Evolutionary conservation across 345 rosid genomes (phyloP).

Genomic region (Psidium friedrichsthalianum): DNA sequence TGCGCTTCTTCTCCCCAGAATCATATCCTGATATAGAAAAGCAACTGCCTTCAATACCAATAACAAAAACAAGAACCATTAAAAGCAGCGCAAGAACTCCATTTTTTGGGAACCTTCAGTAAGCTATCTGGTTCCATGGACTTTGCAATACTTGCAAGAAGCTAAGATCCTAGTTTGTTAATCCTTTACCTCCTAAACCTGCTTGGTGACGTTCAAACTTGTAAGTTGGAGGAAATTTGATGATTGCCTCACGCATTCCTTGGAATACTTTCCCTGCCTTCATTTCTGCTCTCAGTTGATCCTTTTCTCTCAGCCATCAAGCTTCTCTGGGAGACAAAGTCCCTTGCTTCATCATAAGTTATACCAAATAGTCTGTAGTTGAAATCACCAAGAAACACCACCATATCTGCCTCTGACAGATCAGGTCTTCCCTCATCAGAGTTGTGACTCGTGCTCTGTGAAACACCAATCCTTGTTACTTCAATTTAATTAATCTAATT

Average conservation of each 20-base stretch:
- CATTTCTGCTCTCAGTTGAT: slow-evolving; percentile 97
- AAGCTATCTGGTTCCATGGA: not conserved
- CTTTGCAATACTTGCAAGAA: not conserved
- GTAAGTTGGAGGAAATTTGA: slow-evolving; percentile 95
- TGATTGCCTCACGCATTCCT: slow-evolving; percentile 97
- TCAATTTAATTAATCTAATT: not conserved
- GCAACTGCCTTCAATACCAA: not conserved
- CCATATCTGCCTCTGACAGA: slow-evolving; percentile 95
- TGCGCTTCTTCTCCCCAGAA: slow-evolving; percentile 97
- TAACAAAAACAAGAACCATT: not conserved
- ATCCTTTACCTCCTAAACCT: slow-evolving; percentile 78
- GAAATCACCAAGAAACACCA: slow-evolving; percentile 92
- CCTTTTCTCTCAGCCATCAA: slow-evolving; percentile 99
- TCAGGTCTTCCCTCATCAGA: slow-evolving; percentile 66
- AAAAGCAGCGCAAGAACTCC: not conserved
- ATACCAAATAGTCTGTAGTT: slow-evolving; percentile 95
- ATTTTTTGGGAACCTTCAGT: not conserved
- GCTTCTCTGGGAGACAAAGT: slow-evolving; percentile 92
- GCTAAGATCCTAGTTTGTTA: not conserved
- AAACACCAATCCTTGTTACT: not conserved
- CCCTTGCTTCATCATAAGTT: slow-evolving; percentile 98
- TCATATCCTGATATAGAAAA: slow-evolving; percentile 64
- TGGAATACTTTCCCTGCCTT: slow-evolving; percentile 93
- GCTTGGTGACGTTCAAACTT: slow-evolving; percentile 79
- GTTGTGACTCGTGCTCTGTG: slow-evolving; percentile 3